Percentiles rank a stretch among this genome's conserved stretches.
phyloP scores from a whole-genome alignment of 73 alveolate species.

The Blepharisma japonicum region DNA sequence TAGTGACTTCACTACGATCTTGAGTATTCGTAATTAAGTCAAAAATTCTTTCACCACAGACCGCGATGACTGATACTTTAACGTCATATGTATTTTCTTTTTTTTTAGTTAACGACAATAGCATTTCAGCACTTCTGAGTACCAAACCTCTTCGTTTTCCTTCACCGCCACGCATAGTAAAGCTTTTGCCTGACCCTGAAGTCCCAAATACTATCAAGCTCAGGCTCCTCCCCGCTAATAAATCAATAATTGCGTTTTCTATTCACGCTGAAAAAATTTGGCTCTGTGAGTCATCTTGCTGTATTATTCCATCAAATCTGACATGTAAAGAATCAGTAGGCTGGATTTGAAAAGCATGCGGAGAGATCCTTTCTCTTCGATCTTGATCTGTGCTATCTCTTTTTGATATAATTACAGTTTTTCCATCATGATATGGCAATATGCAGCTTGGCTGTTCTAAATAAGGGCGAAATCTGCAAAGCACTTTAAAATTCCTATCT shows the following conservation, averaged over 20 bases:
- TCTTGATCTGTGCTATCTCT: too few relatives aligned
- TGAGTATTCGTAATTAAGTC: neutral
- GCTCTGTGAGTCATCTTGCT: neutral
- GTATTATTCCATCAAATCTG: conserved; percentile 14
- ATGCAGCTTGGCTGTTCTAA: too few relatives aligned
- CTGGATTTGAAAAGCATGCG: too few relatives aligned
- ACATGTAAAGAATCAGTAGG: too few relatives aligned
- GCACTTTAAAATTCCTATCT: too few relatives aligned
- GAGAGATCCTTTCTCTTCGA: too few relatives aligned
- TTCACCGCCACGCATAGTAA: conserved; percentile 31
- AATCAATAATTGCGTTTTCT: neutral
- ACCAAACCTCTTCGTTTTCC: conserved; percentile 7
- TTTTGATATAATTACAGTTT: too few relatives aligned
- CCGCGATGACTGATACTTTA: conserved; percentile 22
- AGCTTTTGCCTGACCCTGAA: conserved; percentile 31
- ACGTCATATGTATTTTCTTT: neutral
- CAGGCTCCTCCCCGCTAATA: neutral
- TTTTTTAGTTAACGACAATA: neutral
- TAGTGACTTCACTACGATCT: neutral
- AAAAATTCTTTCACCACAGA: neutral
- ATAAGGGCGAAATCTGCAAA: too few relatives aligned
- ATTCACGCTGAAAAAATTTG: neutral
- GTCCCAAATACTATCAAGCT: conserved; percentile 23
- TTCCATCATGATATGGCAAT: too few relatives aligned
- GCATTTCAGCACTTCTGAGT: conserved; percentile 19